These are phyloP conservation scores for Ophidiomyces ophidiicola DNA, from an alignment of 2,329 filamentous ascomycete species.

Conservation along the genomic window DNA sequence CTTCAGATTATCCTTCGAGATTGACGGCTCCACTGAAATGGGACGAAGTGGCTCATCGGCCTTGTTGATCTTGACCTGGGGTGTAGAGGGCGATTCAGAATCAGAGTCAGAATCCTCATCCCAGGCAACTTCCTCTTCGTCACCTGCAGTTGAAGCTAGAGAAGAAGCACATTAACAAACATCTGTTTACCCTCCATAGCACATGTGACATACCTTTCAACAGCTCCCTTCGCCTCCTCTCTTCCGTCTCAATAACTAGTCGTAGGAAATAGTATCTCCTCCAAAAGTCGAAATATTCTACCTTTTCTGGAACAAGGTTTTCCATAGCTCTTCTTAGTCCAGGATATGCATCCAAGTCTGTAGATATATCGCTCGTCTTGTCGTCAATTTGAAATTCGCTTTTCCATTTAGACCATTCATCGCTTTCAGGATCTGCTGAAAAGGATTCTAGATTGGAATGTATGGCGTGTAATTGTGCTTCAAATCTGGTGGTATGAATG, in stretches of 20 bases:
- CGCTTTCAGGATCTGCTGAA: slow-evolving; percentile 62
- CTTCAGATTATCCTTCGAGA: slow-evolving; percentile 42
- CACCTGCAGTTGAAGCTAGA: slow-evolving; percentile 28
- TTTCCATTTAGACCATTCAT: slow-evolving; percentile 63
- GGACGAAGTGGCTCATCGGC: slow-evolving; percentile 16
- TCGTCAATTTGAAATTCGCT: slow-evolving; percentile 64
- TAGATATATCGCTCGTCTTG: slow-evolving; percentile 72
- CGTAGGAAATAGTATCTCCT: slow-evolving; percentile 88
- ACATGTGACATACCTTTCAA: slow-evolving; percentile 58
- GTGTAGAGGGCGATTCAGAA: slow-evolving; percentile 31
- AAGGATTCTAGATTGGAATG: slow-evolving; percentile 77
- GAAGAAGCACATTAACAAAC: neutral
- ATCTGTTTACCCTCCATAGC: neutral
- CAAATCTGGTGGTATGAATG: slow-evolving; percentile 86
- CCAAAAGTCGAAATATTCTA: slow-evolving; percentile 89
- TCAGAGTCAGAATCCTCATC: slow-evolving; percentile 60
- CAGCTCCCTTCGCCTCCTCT: slow-evolving; percentile 75
- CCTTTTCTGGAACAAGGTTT: slow-evolving; percentile 80
- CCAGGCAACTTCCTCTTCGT: slow-evolving; percentile 58
- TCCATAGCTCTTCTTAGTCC: slow-evolving; percentile 86
- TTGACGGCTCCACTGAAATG: slow-evolving; percentile 23
- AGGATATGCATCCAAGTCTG: slow-evolving; percentile 71
- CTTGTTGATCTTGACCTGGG: slow-evolving; percentile 32
- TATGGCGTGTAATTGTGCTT: slow-evolving; percentile 90
- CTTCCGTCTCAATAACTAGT: slow-evolving; percentile 85